Conservation (phyloP, 1,139 yeast species). For the Geotrichum fermentans region DNA sequence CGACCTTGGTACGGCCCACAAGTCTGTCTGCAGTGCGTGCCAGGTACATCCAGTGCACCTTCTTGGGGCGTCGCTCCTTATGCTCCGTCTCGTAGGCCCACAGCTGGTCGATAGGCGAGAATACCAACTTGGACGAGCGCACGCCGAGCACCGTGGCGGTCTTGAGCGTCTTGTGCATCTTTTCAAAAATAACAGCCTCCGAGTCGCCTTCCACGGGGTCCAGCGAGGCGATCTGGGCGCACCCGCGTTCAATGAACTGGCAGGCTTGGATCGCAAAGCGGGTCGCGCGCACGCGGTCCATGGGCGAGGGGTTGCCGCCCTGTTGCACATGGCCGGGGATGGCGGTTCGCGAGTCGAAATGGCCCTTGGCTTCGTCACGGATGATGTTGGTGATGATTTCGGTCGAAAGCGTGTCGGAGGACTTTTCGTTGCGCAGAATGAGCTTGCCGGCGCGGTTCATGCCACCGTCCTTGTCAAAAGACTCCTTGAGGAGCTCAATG, state of each 20-base stretch:
- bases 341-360: constrained; percentile 89
- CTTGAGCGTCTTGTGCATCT: constrained; percentile 35
- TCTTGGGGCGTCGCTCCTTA: constrained; percentile 78
- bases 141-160: constrained; percentile 89
- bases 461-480: constrained; percentile 72
- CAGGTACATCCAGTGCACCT: constrained; percentile 72
- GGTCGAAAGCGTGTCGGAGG: constrained; percentile 77
- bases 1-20: constrained; percentile 59
- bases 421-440: constrained; percentile 77
- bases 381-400: constrained; percentile 77
- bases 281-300: constrained; percentile 88
- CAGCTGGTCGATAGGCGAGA: constrained; percentile 66
- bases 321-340: constrained; percentile 98
- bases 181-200: background rate
- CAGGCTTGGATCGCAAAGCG: constrained; percentile 85
- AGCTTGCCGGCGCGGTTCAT: constrained; percentile 81
- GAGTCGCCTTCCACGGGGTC: background rate
- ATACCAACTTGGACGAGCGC: constrained; percentile 68
- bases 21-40: constrained; percentile 78
- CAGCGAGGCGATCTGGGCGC: constrained; percentile 22
- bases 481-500: constrained; percentile 60
- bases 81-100: constrained; percentile 84
- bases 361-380: constrained; percentile 66
- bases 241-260: constrained; percentile 63
- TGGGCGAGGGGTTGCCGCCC: constrained; percentile 93